Evolutionary conservation across 2,329 filamentous ascomycete genomes (phyloP).

Genomic region (Clarireedia paspali): DNA sequence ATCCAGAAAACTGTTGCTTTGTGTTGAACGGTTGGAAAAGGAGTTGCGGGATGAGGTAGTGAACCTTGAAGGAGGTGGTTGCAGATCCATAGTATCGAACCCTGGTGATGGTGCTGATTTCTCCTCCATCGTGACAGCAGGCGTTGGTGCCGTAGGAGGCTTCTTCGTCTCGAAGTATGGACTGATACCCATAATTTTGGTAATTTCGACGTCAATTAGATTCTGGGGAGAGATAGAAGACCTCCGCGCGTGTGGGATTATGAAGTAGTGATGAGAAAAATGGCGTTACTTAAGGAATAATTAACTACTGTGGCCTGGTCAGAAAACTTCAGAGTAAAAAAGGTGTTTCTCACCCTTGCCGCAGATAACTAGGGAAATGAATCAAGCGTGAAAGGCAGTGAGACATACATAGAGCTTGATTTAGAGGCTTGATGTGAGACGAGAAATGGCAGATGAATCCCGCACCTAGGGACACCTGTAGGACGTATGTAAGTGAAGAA

Average conservation of each 20-base stretch:
- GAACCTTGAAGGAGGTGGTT: constrained; percentile 40
- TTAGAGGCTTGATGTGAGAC: background rate
- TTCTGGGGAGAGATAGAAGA: background rate
- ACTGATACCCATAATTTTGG: constrained; percentile 47
- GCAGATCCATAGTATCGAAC: constrained; percentile 40
- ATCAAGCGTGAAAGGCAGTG: background rate
- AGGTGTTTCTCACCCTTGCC: background rate
- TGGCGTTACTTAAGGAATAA: background rate
- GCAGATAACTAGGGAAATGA: background rate
- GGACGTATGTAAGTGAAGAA: background rate
- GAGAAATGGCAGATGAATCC: background rate
- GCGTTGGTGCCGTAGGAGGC: constrained; percentile 26
- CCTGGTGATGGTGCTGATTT: constrained; percentile 29
- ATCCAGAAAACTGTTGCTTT: constrained; percentile 52
- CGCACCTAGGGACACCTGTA: background rate
- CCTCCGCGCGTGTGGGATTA: background rate
- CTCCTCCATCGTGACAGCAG: constrained; percentile 37
- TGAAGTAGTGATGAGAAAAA: background rate
- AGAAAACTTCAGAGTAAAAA: background rate
- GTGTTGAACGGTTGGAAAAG: constrained; percentile 36
- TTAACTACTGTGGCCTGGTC: background rate
- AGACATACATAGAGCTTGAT: constrained; percentile 2
- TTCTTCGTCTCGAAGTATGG: constrained; percentile 55
- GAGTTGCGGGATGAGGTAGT: constrained; percentile 47
- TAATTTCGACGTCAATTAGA: constrained; percentile 12